Percentiles rank a stretch among this genome's conserved stretches.
Evolutionary conservation across 345 rosid genomes (phyloP).

Genomic region (Pistacia integerrima): DNA sequence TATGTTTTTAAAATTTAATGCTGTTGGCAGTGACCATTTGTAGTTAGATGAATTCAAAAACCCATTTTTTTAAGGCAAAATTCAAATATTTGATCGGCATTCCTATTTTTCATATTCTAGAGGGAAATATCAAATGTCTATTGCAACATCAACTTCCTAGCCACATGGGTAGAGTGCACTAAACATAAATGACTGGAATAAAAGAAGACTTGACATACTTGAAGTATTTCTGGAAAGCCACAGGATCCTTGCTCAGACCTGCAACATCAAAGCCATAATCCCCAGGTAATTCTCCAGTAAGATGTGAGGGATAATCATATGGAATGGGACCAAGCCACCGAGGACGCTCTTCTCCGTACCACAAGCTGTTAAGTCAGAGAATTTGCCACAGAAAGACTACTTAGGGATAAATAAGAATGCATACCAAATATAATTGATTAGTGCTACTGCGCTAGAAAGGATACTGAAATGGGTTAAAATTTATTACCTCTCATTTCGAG

Average conservation of each 20-base stretch:
- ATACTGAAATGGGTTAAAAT: neutral
- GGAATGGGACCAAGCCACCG: slow-evolving; percentile 97
- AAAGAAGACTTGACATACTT: slow-evolving; percentile 47
- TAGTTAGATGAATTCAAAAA: neutral
- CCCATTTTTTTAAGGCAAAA: neutral
- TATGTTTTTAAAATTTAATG: neutral
- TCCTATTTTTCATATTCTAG: neutral
- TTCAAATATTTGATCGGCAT: neutral
- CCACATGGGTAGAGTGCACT: neutral
- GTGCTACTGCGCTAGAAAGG: neutral
- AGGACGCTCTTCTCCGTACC: slow-evolving; percentile 92
- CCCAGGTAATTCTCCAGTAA: slow-evolving; percentile 82
- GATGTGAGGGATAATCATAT: slow-evolving; percentile 70
- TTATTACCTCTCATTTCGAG: slow-evolving; percentile 72
- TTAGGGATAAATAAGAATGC: neutral
- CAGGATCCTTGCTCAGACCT: slow-evolving; percentile 70
- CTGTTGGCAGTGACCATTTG: neutral
- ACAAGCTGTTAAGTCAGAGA: slow-evolving; percentile 50
- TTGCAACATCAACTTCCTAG: neutral
- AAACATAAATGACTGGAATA: neutral
- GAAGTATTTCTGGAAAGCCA: slow-evolving; percentile 60
- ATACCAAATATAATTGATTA: no score
- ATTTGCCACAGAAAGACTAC: slow-evolving; percentile 16
- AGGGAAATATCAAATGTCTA: neutral
- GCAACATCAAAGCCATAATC: slow-evolving; percentile 96